Evolutionary conservation across 176 grass and related monocot species (phyloP), one percentile per base, ranked within the genome.

Genomic region (Oryza brachyantha): DNA sequence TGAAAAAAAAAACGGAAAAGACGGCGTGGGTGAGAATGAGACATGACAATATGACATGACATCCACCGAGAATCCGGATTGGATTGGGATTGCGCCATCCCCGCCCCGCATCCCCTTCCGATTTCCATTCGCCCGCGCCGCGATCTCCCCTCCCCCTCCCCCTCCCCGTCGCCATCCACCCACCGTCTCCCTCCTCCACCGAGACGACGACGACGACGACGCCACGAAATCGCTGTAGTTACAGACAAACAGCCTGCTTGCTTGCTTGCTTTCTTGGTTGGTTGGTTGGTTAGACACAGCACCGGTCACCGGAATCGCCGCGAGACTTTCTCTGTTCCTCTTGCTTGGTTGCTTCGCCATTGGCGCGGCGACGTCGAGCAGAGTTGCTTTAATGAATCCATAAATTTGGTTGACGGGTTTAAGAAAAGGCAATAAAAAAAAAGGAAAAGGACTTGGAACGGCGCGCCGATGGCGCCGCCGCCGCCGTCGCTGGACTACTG

Each of bases 401-500:
- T 22, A 48, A 28, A 16, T 86, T 86, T 39, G 64, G 43, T 78
- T 67, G n/a, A 65, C 43, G 29, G 43, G 55, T 76, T 57, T 12
- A 13, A 67, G 16, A 13, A 32, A 68, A 37, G n/a, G n/a, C n/a
- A n/a, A n/a, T n/a, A n/a, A n/a, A n/a, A n/a, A n/a, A n/a, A n/a
- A 13, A 67, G 16, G 42, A 32, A 68, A 37, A 35, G 2, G 59
- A 61, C 39, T 19, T 8, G 19, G 13, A 22, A 0, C 22, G 14
- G 10, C 19, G 68, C 67, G 16, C 36, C 37, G 55, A 90, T 83
- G 79, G 79, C 48, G 61, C 36, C 45, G 66, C 55, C 74, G 42
- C 61, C 86, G 57, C 60, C 71, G 24, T 76, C 91, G 72, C 78
- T 93, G 36, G 91, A 90, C 37, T 87, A 93, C 87, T 90, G 91